phyloP scores from a whole-genome alignment of 768 basidiomycete species.

The Lactarius sanguifluus region DNA sequence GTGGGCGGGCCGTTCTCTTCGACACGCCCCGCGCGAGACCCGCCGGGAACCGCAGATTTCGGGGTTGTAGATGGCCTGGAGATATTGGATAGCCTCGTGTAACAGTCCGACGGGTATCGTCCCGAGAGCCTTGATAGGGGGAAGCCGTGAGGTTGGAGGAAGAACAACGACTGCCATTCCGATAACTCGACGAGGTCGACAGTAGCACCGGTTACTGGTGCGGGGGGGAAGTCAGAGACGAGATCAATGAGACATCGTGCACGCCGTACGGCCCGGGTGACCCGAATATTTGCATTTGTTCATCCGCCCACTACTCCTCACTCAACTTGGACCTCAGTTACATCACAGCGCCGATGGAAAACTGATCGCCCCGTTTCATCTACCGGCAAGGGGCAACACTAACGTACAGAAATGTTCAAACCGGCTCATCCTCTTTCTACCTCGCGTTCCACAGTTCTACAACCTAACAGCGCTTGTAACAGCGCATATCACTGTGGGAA shows the following conservation, averaged over 20 bases:
- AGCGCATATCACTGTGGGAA: conserved; percentile 26
- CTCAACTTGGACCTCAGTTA: conserved; percentile 34
- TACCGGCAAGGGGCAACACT: conserved; percentile 63
- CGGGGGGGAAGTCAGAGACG: background rate
- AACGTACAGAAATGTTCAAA: conserved; percentile 75
- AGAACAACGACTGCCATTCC: conserved; percentile 3
- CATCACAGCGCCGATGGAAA: conserved; percentile 75
- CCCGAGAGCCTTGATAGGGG: conserved; percentile 18
- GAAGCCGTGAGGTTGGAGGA: conserved; percentile 17
- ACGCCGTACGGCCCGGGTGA: background rate
- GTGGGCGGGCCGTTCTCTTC: background rate
- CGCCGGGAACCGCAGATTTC: conserved; percentile 60
- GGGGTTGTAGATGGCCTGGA: conserved; percentile 58
- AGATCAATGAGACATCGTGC: no score
- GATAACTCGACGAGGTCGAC: background rate
- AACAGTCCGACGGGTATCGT: conserved; percentile 33
- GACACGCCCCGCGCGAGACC: conserved; percentile 3
- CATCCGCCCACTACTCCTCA: background rate
- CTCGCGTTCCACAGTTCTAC: no score
- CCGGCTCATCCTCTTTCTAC: conserved; percentile 60
- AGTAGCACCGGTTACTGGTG: background rate
- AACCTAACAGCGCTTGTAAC: background rate
- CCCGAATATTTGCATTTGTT: background rate
- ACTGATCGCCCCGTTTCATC: conserved; percentile 75
- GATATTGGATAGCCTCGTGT: conserved; percentile 46